Evolutionary conservation across 306 rosid genomes (phyloP).

Genomic region (Dryas octopetala): DNA sequence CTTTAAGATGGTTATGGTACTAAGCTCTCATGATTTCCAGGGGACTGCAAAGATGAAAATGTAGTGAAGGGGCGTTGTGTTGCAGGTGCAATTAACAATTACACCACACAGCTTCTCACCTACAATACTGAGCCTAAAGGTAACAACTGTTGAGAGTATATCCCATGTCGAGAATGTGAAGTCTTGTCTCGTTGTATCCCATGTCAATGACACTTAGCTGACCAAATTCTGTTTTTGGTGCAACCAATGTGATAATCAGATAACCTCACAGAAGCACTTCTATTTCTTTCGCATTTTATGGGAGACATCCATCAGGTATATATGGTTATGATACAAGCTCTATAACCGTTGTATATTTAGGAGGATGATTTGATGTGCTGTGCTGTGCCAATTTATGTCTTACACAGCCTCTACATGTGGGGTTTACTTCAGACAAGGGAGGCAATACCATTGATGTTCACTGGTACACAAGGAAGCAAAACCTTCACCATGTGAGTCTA

Average conservation of each 20-base stretch:
- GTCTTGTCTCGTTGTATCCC: no score
- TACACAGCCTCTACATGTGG: conserved; percentile 85
- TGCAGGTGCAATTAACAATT: conserved; percentile 67
- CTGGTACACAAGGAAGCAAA: conserved; percentile 72
- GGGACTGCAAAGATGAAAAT: conserved; percentile 75
- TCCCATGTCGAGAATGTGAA: no score
- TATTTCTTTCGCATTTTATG: conserved; percentile 73
- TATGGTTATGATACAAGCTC: background rate
- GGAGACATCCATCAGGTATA: conserved; percentile 92
- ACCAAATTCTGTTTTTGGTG: conserved; percentile 16
- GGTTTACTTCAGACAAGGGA: conserved; percentile 70
- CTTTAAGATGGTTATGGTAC: no score
- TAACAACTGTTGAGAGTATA: conserved; percentile 3
- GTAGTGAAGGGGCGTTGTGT: conserved; percentile 61
- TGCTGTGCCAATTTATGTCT: background rate
- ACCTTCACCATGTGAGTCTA: conserved; percentile 77
- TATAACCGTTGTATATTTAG: background rate
- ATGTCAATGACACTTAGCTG: background rate
- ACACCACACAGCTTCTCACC: conserved; percentile 65
- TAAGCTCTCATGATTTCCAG: conserved; percentile 26
- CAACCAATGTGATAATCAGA: conserved; percentile 36
- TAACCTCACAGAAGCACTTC: conserved; percentile 78
- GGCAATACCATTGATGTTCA: conserved; percentile 62
- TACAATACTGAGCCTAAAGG: conserved; percentile 42
- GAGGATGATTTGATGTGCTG: background rate